These are phyloP conservation scores for Chrysanthemum seticuspe DNA, from an alignment of 129 eudicot species.

Conservation along the genomic window DNA sequence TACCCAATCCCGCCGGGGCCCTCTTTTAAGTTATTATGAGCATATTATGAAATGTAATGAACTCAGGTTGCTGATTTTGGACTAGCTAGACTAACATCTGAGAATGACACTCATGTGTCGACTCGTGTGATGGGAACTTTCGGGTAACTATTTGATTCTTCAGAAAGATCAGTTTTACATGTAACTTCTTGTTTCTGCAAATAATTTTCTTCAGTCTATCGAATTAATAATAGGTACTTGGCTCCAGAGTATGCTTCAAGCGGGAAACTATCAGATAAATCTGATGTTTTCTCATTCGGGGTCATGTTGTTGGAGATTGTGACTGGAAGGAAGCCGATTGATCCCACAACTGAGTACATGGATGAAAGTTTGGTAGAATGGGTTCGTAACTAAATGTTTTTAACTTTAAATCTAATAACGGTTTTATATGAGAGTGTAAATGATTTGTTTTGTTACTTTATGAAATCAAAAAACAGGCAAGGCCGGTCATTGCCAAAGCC, in stretches of 20 bases:
- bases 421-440: not conserved
- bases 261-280: slow-evolving; percentile 87
- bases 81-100: slow-evolving; percentile 81
- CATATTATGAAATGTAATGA: slow-evolving; percentile 2
- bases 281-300: slow-evolving; percentile 94
- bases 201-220: slow-evolving; percentile 6
- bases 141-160: slow-evolving; percentile 50
- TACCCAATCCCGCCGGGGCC: no score
- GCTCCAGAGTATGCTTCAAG: slow-evolving; percentile 99
- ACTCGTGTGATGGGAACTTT: slow-evolving; percentile 99
- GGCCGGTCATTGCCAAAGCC: slow-evolving; percentile 67
- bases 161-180: not conserved
- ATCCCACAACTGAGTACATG: slow-evolving; percentile 46
- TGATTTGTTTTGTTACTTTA: not conserved
- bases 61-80: slow-evolving; percentile 96
- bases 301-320: slow-evolving; percentile 90
- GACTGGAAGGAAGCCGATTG: slow-evolving; percentile 78
- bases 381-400: slow-evolving; percentile 42
- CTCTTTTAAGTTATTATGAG: slow-evolving; percentile 7
- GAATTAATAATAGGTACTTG: slow-evolving; percentile 60
- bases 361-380: slow-evolving; percentile 94
- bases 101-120: slow-evolving; percentile 82
- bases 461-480: slow-evolving; percentile 47
- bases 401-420: not conserved
- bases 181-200: slow-evolving; percentile 3